phyloP scores from a whole-genome alignment of 768 basidiomycete genomes.

The Phlebiopsis gigantea region DNA sequence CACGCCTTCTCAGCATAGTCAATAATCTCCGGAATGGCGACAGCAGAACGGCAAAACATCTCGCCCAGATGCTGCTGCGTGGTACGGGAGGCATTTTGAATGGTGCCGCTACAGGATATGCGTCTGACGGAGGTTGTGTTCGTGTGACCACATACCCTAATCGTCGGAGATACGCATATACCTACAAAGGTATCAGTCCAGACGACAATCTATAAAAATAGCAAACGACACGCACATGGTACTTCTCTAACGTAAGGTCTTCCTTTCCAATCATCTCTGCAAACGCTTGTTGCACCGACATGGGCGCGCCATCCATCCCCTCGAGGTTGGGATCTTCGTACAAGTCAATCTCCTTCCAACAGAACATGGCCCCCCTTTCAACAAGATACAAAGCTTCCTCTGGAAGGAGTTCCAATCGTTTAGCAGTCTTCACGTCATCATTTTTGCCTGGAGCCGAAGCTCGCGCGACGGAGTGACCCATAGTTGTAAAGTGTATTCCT shows the following conservation, averaged over 20 bases:
- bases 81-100: slow-evolving; percentile 15
- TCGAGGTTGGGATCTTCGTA: slow-evolving; percentile 21
- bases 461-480: slow-evolving; percentile 76
- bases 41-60: slow-evolving; percentile 24
- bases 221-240: slow-evolving; percentile 58
- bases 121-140: slow-evolving; percentile 50
- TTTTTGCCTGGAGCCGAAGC: slow-evolving; percentile 23
- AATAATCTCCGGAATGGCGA: slow-evolving; percentile 30
- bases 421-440: slow-evolving; percentile 41
- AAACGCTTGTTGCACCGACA: slow-evolving; percentile 90
- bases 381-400: slow-evolving; percentile 94
- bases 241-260: slow-evolving; percentile 75
- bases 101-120: slow-evolving; percentile 47
- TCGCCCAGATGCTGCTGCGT: slow-evolving; percentile 27
- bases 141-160: slow-evolving; percentile 87
- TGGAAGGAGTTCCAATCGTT: slow-evolving; percentile 80
- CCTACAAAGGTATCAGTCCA: slow-evolving; percentile 38
- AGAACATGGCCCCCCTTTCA: slow-evolving; percentile 84
- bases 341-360: slow-evolving; percentile 54
- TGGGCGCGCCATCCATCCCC: slow-evolving; percentile 57
- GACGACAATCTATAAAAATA: not conserved
- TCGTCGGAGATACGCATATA: slow-evolving; percentile 88
- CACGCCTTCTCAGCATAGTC: slow-evolving; percentile 24
- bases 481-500: slow-evolving; percentile 76
- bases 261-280: slow-evolving; percentile 78